Evolutionary conservation across 176 grass and related monocot species (phyloP).

Genomic region (Oryza longistaminata): DNA sequence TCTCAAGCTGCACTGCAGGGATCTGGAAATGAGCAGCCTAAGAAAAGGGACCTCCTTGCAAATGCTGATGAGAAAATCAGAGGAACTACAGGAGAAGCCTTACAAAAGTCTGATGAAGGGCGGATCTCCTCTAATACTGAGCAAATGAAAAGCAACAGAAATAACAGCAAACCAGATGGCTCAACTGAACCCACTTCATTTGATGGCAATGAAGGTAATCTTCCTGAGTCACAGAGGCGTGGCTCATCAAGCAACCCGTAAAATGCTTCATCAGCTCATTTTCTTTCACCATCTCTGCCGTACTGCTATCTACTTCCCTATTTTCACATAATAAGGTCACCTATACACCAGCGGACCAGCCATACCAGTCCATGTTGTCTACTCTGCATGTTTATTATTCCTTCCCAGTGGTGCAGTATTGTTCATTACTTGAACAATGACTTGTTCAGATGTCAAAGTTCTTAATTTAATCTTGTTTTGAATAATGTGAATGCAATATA

Average conservation of each 20-base stretch:
- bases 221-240: slow-evolving; percentile 11
- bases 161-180: slow-evolving; percentile 24
- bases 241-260: slow-evolving; percentile 3
- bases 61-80: slow-evolving; percentile 28
- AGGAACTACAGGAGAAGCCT: slow-evolving; percentile 22
- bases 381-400: slow-evolving; percentile 29
- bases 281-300: slow-evolving; percentile 14
- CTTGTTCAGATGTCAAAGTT: slow-evolving; percentile 26
- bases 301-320: slow-evolving; percentile 6
- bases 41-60: background rate
- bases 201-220: slow-evolving; percentile 23
- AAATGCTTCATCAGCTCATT: background rate
- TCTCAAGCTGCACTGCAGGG: background rate
- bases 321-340: slow-evolving; percentile 47
- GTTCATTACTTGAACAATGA: slow-evolving; percentile 23
- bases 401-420: slow-evolving; percentile 11
- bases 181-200: slow-evolving; percentile 28
- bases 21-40: slow-evolving; percentile 27
- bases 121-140: background rate
- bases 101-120: slow-evolving; percentile 21
- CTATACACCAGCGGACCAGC: slow-evolving; percentile 23
- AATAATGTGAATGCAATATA: slow-evolving; percentile 24
- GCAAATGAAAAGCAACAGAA: slow-evolving; percentile 14
- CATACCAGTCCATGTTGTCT: slow-evolving; percentile 7
- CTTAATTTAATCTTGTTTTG: background rate